Evolutionary conservation across 352 stramenopile genomes (phyloP).

Genomic region (Pythium brassicae): DNA sequence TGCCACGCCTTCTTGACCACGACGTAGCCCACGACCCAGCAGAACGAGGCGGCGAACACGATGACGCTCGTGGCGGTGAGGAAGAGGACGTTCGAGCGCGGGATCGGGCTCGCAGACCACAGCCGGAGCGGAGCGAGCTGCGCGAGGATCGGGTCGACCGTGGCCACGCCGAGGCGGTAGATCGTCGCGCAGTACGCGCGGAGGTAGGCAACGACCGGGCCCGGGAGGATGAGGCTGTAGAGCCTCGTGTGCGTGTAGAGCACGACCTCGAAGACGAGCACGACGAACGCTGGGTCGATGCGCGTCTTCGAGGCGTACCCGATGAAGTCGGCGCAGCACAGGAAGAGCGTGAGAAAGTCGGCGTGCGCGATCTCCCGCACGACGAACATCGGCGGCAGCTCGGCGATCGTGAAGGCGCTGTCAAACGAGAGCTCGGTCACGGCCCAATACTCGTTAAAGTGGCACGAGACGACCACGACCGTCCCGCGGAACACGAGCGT

Average conservation of each 20-base stretch:
- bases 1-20: too few species aligned
- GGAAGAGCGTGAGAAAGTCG: conserved; percentile 30
- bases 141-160: too few species aligned
- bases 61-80: too few species aligned
- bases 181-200: too few species aligned
- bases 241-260: too few species aligned
- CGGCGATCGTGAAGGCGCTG: conserved; percentile 16
- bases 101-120: too few species aligned
- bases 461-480: conserved; percentile 24
- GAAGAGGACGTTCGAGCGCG: too few species aligned
- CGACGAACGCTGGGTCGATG: conserved; percentile 26
- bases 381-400: conserved; percentile 22
- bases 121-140: too few species aligned
- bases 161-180: too few species aligned
- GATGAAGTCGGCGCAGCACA: conserved; percentile 19
- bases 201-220: conserved; percentile 14
- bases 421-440: conserved; percentile 24
- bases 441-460: conserved; percentile 33
- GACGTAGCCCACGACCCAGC: too few species aligned
- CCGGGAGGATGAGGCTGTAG: too few species aligned
- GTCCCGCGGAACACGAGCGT: conserved; percentile 27
- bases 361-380: conserved; percentile 21
- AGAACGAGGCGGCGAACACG: too few species aligned
- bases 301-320: conserved; percentile 20
- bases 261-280: conserved; percentile 23